Evolutionary conservation across 805 yeast species (phyloP).

Genomic region (Candida sphagnicola): DNA sequence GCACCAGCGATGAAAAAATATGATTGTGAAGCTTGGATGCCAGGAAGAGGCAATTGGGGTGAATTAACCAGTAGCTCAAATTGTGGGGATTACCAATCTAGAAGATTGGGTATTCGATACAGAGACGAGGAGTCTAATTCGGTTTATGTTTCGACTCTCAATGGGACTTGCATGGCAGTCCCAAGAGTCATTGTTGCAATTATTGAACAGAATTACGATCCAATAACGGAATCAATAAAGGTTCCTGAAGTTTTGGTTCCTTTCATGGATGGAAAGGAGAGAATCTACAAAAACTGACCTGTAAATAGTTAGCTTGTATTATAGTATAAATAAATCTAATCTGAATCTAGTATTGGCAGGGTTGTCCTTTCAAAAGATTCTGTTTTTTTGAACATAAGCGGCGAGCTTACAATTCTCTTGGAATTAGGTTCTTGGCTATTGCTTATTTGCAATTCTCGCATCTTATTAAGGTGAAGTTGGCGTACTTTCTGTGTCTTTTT

Average conservation of each 20-base stretch:
- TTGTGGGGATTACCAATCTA: constrained; percentile 86
- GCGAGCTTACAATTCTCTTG: constrained; percentile 28
- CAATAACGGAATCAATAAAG: constrained; percentile 44
- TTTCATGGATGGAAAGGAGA: constrained; percentile 64
- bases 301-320: constrained; percentile 1
- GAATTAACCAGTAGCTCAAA: constrained; percentile 89
- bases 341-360: constrained; percentile 3
- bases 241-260: constrained; percentile 68
- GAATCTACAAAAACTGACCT: constrained; percentile 15
- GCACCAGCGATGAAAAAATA: constrained; percentile 89
- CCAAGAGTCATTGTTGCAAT: constrained; percentile 88
- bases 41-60: constrained; percentile 91
- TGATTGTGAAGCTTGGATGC: constrained; percentile 98
- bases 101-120: constrained; percentile 71
- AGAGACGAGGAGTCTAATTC: constrained; percentile 27
- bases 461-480: constrained; percentile 8
- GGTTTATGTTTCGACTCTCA: constrained; percentile 74
- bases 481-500: constrained; percentile 7
- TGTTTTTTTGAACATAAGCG: constrained; percentile 8
- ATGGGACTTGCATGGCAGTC: constrained; percentile 94
- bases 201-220: constrained; percentile 80
- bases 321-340: constrained; percentile 1
- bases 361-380: constrained; percentile 6
- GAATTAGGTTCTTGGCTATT: neutral
- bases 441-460: constrained; percentile 5